Evolutionary conservation across 2,329 filamentous ascomycete genomes (phyloP), one percentile per base, ranked within the genome.

Genomic region (Lizonia empirigonia): DNA sequence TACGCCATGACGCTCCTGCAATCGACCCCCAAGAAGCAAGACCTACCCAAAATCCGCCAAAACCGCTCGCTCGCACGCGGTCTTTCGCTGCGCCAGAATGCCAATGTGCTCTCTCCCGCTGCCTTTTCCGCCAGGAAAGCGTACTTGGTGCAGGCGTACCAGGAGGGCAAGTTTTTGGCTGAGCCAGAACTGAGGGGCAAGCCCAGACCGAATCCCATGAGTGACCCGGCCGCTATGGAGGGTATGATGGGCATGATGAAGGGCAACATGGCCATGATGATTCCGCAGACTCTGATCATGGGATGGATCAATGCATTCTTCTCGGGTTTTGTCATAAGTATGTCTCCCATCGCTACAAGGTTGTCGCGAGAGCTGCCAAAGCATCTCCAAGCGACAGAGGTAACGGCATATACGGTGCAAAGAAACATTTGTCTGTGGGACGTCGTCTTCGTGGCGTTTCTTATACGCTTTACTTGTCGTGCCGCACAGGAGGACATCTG

Each of bases 221-320:
- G 88, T 9, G 94, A 99, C 73, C 95, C 95, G 18, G 88, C 88
- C 38, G 91, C 90, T 51, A 99, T 99, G 94, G 95, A 99, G 71
- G 93, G 92, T 63, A 99, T 99, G 94, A 99, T 99, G 94, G 93
- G 94, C 63, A 96, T 96, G 91, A 96, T 99, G 90, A 99, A 99
- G 84, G 92, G 92, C 50, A 96, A 99, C 72, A 96, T 99, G 89
- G 93, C 94, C 59, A 99, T 97, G 94, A 97, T 99, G 80, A 91
- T 99, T 51, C 94, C 94, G 39, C 96, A 99, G 76, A 97, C 92
- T 5, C 77, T 99, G 71, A 99, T 99, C 63, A 99, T 99, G 94
- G 94, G 93, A 61, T 99, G 94, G 94, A 97, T 99, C 73, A 99
- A 99, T 77, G 92, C 94, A 0, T 99, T 97, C 72, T 99, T 99